These are phyloP conservation scores for Pseudoturritis turrita DNA, from an alignment of 345 rosid species.

Conservation along the genomic window DNA sequence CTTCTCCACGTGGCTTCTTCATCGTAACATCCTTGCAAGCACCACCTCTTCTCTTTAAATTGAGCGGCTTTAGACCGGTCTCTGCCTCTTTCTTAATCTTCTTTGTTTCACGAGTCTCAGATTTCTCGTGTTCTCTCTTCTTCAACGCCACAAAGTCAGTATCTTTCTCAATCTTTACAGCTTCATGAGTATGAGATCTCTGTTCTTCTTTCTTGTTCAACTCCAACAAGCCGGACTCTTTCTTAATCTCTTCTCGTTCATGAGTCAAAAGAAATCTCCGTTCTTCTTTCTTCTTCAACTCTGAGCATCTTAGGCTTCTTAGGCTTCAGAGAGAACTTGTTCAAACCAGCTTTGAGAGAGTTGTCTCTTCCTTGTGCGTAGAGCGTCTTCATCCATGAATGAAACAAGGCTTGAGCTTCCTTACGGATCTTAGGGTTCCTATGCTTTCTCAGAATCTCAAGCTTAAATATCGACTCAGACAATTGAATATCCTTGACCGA, in stretches of 20 bases:
- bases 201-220: not conserved
- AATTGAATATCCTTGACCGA: not conserved
- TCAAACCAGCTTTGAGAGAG: not conserved
- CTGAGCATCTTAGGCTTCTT: not conserved
- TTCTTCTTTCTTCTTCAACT: not conserved
- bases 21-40: not conserved
- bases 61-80: not conserved
- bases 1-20: not conserved
- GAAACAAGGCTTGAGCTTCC: constrained; percentile 5
- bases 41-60: not conserved
- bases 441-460: constrained; percentile 5
- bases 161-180: not conserved
- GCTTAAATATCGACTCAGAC: not conserved
- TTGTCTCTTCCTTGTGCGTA: not conserved
- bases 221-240: not conserved
- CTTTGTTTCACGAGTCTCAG: not conserved
- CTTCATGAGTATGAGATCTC: not conserved
- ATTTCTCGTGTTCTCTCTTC: not conserved
- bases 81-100: not conserved
- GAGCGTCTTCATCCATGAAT: constrained; percentile 8
- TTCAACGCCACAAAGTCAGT: not conserved
- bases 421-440: constrained; percentile 7
- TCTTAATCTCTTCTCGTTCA: not conserved
- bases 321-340: not conserved
- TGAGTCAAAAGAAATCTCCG: not conserved